Evolutionary conservation across 257 asterid genomes (phyloP), one percentile per base, ranked within the genome.

Genomic region (Nemophila menziesii): DNA sequence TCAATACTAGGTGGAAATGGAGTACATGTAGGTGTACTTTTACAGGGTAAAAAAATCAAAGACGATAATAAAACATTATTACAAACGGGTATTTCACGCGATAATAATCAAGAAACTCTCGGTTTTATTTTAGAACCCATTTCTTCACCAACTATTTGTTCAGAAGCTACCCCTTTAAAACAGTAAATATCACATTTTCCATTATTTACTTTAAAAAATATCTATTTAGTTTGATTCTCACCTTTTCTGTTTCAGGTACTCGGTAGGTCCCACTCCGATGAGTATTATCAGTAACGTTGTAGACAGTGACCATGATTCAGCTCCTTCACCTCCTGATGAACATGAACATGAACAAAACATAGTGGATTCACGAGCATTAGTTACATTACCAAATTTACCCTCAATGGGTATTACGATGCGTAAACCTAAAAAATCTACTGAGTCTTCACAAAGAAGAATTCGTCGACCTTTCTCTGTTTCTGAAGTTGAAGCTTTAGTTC

Each of bases 401-500:
- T 63, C 72, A 33, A 26, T 39, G 21, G 59, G 62, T 49, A 68
- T 38, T 8, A 96, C 57, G 23, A 66, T 71, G 42, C 82, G 93
- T 0, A 5, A 58, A 54, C 70, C 60, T 69, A 63, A 69, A 17
- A 89, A 76, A 65, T 39, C 62, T 14, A 75, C 48, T 46, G 98
- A 89, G 54, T 48, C 55, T 52, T 72, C 98, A 0, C 98, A 81
- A 55, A 84, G 96, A 19, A 81, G 98, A 63, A 64, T 63, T 34
- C 73, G 98, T 73, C 68, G 96, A 52, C 98, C 98, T 0, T 89
- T 89, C 67, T 73, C 98, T 13, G 94, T 85, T 11, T 20, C 62
- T 8, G 98, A 89, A 72, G 98, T 85, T 6, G 98, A 89, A 62
- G 93, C 93, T 0, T 76, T 89, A 15, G 98, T 89, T 42, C 90